Conservation (phyloP, 2,329 filamentous ascomycete species). For the Hirsutella thompsonii region DNA sequence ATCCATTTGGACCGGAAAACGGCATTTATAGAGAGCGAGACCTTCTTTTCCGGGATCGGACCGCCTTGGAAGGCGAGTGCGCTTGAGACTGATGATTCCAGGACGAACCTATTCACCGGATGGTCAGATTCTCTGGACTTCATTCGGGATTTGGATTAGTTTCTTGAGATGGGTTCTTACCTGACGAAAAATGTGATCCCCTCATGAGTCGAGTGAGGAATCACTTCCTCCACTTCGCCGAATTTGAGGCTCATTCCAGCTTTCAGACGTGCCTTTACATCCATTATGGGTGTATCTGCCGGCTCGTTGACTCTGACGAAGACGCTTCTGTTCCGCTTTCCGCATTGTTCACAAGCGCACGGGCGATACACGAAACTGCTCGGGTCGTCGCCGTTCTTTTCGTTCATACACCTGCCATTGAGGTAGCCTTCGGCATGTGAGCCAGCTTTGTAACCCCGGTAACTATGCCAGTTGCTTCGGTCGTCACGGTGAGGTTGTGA, state of each 20-base stretch:
- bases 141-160: not conserved
- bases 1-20: constrained; percentile 20
- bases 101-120: constrained; percentile 10
- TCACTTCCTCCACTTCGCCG: constrained; percentile 18
- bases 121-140: not conserved
- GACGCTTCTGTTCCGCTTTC: constrained; percentile 17
- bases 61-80: constrained; percentile 12
- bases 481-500: not conserved
- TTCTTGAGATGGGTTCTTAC: constrained; percentile 8
- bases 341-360: constrained; percentile 17
- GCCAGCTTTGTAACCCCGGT: not conserved
- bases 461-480: not conserved
- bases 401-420: too few species aligned
- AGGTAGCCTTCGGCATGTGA: constrained; percentile 3
- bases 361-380: constrained; percentile 11
- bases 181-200: constrained; percentile 14
- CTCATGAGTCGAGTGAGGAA: constrained; percentile 1
- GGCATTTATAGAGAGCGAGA: constrained; percentile 14
- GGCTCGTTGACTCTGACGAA: constrained; percentile 11
- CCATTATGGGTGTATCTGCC: constrained; percentile 3
- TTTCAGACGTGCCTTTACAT: constrained; percentile 16
- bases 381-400: not conserved
- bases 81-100: constrained; percentile 12
- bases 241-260: constrained; percentile 14
- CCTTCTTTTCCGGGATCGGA: constrained; percentile 11